phyloP scores from a whole-genome alignment of 495 filamentous ascomycete genomes.

The Friedmanniomyces simplex region DNA sequence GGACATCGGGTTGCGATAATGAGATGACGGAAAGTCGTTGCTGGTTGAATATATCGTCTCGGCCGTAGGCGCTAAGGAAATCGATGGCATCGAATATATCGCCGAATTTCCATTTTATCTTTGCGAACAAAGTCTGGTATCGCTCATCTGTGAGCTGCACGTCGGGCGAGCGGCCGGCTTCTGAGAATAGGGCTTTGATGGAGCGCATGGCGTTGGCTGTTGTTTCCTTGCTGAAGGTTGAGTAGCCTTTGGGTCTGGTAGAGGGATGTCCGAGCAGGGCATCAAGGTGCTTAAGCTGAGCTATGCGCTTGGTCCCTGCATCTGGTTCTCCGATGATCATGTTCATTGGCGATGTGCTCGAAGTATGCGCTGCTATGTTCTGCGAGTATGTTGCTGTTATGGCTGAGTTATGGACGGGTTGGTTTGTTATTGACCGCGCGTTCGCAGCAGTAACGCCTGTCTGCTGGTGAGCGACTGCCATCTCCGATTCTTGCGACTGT shows the following conservation, averaged over 20 bases:
- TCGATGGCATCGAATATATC: not conserved
- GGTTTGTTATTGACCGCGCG: no score
- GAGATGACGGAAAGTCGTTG: not conserved
- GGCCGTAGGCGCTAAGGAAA: not conserved
- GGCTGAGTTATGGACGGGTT: no score
- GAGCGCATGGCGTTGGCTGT: not conserved
- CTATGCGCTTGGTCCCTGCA: not conserved
- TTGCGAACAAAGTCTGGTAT: not conserved
- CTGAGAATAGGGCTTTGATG: not conserved
- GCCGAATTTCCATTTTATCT: not conserved
- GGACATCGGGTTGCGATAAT: not conserved
- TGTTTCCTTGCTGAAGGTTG: not conserved
- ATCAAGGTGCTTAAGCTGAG: not conserved
- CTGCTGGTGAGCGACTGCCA: no score
- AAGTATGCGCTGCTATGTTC: not conserved
- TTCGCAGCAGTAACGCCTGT: no score
- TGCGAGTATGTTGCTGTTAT: not conserved
- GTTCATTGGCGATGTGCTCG: not conserved
- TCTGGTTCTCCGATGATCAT: not conserved
- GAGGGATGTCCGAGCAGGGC: not conserved
- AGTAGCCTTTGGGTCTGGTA: not conserved
- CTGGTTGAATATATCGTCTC: not conserved
- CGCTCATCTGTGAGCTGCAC: not conserved
- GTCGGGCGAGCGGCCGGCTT: not conserved
- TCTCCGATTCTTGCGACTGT: no score